phyloP scores from a whole-genome alignment of 2,329 filamentous ascomycete species.

The Fonsecaea multimorphosa region DNA sequence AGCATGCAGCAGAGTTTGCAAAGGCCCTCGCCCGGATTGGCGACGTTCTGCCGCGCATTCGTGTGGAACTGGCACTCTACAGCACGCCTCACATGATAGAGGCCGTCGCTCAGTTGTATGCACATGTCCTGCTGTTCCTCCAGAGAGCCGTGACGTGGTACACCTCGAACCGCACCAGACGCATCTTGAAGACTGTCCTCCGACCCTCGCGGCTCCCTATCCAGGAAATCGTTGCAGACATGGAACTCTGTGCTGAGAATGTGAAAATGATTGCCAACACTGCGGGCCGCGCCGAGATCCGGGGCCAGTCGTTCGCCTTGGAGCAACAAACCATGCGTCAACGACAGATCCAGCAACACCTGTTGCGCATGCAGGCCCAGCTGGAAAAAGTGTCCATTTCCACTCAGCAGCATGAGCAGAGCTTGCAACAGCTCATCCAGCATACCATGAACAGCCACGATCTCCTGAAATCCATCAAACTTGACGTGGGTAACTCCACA shows the following conservation, averaged over 20 bases:
- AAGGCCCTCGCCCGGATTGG: neutral
- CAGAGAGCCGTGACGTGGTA: conserved; percentile 2
- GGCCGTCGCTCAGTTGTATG: neutral
- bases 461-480: neutral
- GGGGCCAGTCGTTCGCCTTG: neutral
- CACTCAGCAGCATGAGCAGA: neutral
- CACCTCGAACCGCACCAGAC: neutral
- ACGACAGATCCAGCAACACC: neutral
- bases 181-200: neutral
- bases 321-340: neutral
- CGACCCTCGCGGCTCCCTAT: neutral
- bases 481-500: neutral
- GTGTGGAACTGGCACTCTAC: neutral
- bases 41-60: neutral
- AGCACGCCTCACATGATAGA: neutral
- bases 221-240: neutral
- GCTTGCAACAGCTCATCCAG: neutral
- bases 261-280: neutral
- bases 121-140: neutral
- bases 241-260: neutral
- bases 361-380: neutral
- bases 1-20: neutral
- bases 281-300: neutral
- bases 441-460: neutral
- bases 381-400: neutral